Base-by-base conservation (phyloP, 495 filamentous ascomycete genomes). In the Hypoxylon cercidicola region DNA sequence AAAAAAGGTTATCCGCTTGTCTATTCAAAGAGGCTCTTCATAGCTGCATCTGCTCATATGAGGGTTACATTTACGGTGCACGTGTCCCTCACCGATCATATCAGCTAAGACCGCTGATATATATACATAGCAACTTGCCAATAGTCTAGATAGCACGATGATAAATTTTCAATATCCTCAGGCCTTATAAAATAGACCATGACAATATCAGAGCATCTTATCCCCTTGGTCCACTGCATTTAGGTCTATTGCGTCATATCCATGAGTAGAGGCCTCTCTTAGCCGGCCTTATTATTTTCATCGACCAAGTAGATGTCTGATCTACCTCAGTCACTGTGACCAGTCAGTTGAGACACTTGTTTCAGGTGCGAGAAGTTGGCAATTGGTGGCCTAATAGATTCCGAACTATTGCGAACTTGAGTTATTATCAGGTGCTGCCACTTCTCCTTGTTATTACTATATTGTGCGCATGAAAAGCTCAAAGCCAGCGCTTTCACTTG, bases 251-350 rank as follows among this genome's bases (percentile, higher is more conserved):
- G 16, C 48, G 32, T 19, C 39, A 49, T 45, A 9, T 48, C n/a
- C 32, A 37, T 40, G 34, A 37, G 34, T 12, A 11, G 34, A 37
- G 9, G 34, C 34, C 34, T 37, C 34, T 7, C 34, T 37, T 4
- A n/a, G 10, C 34, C 11, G 34, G 34, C 34, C 10, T 30, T 39
- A 6, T 9, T 13, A 25, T 43, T 58, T 58, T 58, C 44, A 58
- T 47, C 43, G 7, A 18, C 55, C 44, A 28, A 58, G 44, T n/a
- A n/a, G 43, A 30, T 47, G 54, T 57, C 47, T 57, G 54, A 57
- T 47, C 54, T 57, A 25, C 28, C 43, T 48, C 43, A 20, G 8
- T 20, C 44, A 15, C 19, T 19, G 54, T 48, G 5, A 35, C 54
- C 54, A 57, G 47, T 57, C 43, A 48, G 30, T 32, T 48, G 18